Conservation (phyloP, 2,329 filamentous ascomycete genomes). For the Mariannaea sp. region DNA sequence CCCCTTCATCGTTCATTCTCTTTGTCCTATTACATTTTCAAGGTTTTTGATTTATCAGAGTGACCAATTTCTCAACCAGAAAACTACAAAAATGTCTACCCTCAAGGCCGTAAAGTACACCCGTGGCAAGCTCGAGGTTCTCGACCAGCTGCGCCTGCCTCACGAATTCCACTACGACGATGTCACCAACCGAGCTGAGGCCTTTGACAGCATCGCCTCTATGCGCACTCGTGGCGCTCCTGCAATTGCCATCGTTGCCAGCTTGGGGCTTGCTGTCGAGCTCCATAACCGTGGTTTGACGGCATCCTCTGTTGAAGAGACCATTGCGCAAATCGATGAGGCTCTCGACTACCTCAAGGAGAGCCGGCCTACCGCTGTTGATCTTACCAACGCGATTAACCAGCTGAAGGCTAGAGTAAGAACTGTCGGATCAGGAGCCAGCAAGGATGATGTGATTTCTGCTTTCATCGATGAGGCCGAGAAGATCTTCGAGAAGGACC, state of each 20-base stretch:
- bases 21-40: conserved; percentile 1
- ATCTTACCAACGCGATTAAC: conserved; percentile 85
- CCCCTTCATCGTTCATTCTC: too few relatives aligned
- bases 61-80: too few relatives aligned
- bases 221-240: conserved; percentile 83
- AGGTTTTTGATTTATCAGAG: too few relatives aligned
- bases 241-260: conserved; percentile 97
- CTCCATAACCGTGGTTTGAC: conserved; percentile 60
- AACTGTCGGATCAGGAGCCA: conserved; percentile 49
- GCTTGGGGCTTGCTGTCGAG: conserved; percentile 85
- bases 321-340: conserved; percentile 72
- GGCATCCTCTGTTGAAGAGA: conserved; percentile 55
- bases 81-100: conserved; percentile 55
- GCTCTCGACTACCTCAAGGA: conserved; percentile 86
- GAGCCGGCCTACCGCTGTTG: conserved; percentile 92
- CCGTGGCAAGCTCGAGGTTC: conserved; percentile 72
- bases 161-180: conserved; percentile 80
- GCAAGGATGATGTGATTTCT: conserved; percentile 59
- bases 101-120: conserved; percentile 80
- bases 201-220: conserved; percentile 80
- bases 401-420: conserved; percentile 73
- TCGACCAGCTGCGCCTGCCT: conserved; percentile 82
- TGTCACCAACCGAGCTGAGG: conserved; percentile 72
- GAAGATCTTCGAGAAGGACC: conserved; percentile 83
- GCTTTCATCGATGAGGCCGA: conserved; percentile 83